Percentiles rank a stretch among this genome's conserved stretches.
phyloP scores from a whole-genome alignment of 441 rosid species.

The Rhodomyrtus psidioides region DNA sequence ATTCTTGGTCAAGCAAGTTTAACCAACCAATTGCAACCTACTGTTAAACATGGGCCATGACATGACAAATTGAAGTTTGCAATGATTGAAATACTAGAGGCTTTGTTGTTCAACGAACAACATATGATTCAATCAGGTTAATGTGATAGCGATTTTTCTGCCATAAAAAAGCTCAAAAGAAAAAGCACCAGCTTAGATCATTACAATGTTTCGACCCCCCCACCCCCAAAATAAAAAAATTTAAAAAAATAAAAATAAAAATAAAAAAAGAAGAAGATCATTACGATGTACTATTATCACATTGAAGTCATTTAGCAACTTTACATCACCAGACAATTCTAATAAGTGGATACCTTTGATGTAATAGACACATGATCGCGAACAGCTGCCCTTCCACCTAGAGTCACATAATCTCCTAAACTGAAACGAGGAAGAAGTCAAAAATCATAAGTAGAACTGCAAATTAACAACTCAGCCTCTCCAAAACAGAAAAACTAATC shows the following conservation, averaged over 20 bases:
- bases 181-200: not conserved
- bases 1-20: not conserved
- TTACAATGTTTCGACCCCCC: not conserved
- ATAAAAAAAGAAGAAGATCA: too few species aligned
- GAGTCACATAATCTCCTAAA: constrained; percentile 53
- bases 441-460: not conserved
- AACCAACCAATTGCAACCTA: not conserved
- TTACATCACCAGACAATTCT: not conserved
- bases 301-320: not conserved
- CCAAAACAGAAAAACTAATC: not conserved
- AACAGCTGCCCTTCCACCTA: constrained; percentile 69
- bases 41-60: not conserved
- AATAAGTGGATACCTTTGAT: constrained; percentile 39
- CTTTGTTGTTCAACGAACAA: not conserved
- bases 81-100: not conserved
- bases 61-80: not conserved
- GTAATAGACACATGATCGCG: constrained; percentile 57
- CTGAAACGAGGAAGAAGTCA: constrained; percentile 16
- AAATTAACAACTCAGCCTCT: not conserved
- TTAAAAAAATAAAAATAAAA: too few species aligned
- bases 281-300: not conserved
- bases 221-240: too few species aligned
- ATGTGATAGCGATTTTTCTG: not conserved
- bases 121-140: not conserved
- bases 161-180: not conserved